Evolutionary conservation across 164 flowering plant species (phyloP), one percentile per base, ranked within the genome.

Genomic region (Pachysandra terminalis): DNA sequence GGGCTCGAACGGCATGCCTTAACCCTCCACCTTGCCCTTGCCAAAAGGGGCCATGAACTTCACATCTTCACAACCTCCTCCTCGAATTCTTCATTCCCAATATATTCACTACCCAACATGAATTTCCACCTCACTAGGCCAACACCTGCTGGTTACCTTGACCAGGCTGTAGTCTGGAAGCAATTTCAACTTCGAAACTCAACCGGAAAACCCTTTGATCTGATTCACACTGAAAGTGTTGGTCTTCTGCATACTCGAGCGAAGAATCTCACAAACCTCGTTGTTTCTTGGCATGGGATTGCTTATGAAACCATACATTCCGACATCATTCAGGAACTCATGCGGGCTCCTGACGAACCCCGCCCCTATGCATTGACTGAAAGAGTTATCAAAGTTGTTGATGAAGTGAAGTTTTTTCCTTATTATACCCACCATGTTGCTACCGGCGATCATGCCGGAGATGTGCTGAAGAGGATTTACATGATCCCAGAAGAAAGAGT

Each of bases 271-370:
- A 56, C 77, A 1, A 85, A 85, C 63, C 63, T 91, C 0, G 95
- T 81, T 16, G 96, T 82, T 37, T 74, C 76, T 40, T 91, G 96
- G 97, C 97, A 89, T 68, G 97, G 97, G 48, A 89, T 91, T 63
- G 97, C 90, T 5, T 91, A 87, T 63, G 97, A 89, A 64, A 72
- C 86, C 48, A 74, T 89, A 62, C 91, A 89, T 66, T 82, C 93
- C 0, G 88, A 88, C 68, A 85, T 91, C 76, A 80, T 83, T 58
- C 95, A 84, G 58, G 96, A 91, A 26, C 78, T 87, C 22, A 48
- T 80, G 52, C 69, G 89, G n/a, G 48, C 40, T 8, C 83, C 88
- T 24, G 75, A 82, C 14, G 88, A 83, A 28, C 62, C 73, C 0
- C 73, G 49, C 45, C 59, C 85, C 0, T n/a, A 54, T n/a, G 71